Base-by-base conservation (phyloP, 306 rosid species). In the Astragalus membranaceus region DNA sequence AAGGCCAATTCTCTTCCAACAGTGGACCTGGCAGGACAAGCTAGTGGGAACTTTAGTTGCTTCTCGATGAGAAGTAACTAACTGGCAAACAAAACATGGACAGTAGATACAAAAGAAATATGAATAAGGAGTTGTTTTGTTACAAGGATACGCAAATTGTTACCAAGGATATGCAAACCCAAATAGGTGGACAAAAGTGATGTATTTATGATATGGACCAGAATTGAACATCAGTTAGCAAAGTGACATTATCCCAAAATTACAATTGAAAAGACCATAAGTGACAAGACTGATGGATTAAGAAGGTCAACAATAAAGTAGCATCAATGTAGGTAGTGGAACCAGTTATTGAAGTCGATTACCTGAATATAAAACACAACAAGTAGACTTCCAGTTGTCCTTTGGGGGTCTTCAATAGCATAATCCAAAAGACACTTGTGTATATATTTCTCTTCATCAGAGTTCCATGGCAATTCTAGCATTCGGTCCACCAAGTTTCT, bases 301-400 rank as follows among this genome's bases (percentile, higher is more conserved):
- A 67, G 39, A 69, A 58, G 8, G 51, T 15, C 49, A 76, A 65
- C 5, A 80, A 53, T 67, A 36, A 50, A 80, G 61, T 12, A 66
- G 55, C 71, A 60, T 4, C 43, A 65, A 58, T 55, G 66, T 43
- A 33, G 35, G 33, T 72, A 62, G 54, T 5, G 23, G 64, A 64
- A 64, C 52, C 30, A 62, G 67, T 13, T 50, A 12, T 65, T 51
- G 51, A 8, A 76, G 35, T 20, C 5, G 8, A 61, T 39, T 85
- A 95, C 99, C 97, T 95, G 99, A 78, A 95, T 84, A 84, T 91
- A 95, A 81, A 80, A 95, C 43, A 95, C 93, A 42, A 88, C 92
- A 66, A 95, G 97, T 62, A 95, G 95, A 76, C 87, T 89, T 81
- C 99, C 99, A 32, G 88, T 72, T 46, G 81, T 79, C 78, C 91